Evolutionary conservation across 139 green algal species (phyloP).

Genomic region (Pseudopediastrum boryanum): DNA sequence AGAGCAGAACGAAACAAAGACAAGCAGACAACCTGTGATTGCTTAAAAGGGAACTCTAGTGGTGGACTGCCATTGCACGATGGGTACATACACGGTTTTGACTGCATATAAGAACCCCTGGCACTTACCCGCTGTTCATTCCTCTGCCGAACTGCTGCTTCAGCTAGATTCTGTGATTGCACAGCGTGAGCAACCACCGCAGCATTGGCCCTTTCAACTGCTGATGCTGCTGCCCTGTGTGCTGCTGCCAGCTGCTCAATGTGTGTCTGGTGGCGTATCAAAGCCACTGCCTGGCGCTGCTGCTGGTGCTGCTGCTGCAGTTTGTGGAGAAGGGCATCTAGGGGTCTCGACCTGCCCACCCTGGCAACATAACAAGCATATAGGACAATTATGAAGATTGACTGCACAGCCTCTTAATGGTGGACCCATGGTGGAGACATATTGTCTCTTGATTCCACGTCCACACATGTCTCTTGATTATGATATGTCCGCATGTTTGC

Average conservation of each 20-base stretch:
- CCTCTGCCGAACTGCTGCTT: too few relatives aligned
- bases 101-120: too few relatives aligned
- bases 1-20: too few relatives aligned
- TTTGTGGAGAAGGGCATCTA: neutral
- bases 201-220: conserved; percentile 5
- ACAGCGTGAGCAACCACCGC: too few relatives aligned
- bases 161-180: too few relatives aligned
- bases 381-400: neutral
- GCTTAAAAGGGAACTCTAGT: too few relatives aligned
- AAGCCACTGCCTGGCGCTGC: conserved; percentile 8
- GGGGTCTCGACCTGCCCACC: neutral
- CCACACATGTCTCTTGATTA: neutral
- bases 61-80: too few relatives aligned
- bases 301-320: conserved; percentile 14
- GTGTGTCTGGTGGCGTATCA: neutral
- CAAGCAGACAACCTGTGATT: too few relatives aligned
- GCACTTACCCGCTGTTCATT: too few relatives aligned
- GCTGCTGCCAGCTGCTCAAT: conserved; percentile 5
- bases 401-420: neutral
- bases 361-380: neutral
- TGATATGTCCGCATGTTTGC: too few relatives aligned
- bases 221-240: conserved; percentile 16
- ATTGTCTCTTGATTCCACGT: neutral
- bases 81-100: too few relatives aligned
- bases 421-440: neutral